Base-by-base conservation (phyloP, 73 alveolate genomes). In the Loxodes magnus region DNA sequence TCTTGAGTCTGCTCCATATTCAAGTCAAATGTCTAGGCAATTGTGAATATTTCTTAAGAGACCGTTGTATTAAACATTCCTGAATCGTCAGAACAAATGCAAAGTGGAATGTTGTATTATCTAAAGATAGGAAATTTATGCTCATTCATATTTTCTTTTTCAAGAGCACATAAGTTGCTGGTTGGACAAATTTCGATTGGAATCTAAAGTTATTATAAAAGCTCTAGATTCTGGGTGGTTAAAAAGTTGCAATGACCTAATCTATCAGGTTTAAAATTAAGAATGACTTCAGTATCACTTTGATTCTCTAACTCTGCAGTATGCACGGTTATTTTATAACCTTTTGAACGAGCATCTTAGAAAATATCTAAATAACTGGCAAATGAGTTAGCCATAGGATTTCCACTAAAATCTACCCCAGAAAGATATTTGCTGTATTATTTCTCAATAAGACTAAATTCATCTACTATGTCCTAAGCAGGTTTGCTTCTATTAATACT, bases 381-480 rank as follows among this genome's bases (percentile, higher is more conserved):
- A 6, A 30, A 30, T 6, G 39, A 6, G 39, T 10, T 6, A 9
- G 39, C 23, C 5, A 31, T 57, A 0, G 98, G 96, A 51, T 87
- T 84, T 12, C 98, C 98, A 58, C 90, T 65, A 28, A 82, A 63
- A 54, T 90, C 98, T 17, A 90, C 44, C 14, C 96, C 98, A 21
- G 74, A 85, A 29, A 84, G 56, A 51, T 61, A 51, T 10, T 56
- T 46, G 31, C 43, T 55, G 38, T 83, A 59, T 33, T 56, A 79
- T 35, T 71, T 67, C 64, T 71, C 37, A 5, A 84, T 81, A 16
- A 82, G 28, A 41, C 77, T 77, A 3, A 69, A 50, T 7, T 74
- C 56, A 67, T 82, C 87, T 37, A 35, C 9, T 34, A 84, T 88
- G n/a, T 70, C 63, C 48, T 90, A 93, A n/a, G 49, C 29, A 20